A percentile compares a stretch with the other conserved stretches of the same genome.
These are phyloP conservation scores for Cystofilobasidium ferigula DNA, from an alignment of 768 basidiomycete genomes.

Conservation along the genomic window DNA sequence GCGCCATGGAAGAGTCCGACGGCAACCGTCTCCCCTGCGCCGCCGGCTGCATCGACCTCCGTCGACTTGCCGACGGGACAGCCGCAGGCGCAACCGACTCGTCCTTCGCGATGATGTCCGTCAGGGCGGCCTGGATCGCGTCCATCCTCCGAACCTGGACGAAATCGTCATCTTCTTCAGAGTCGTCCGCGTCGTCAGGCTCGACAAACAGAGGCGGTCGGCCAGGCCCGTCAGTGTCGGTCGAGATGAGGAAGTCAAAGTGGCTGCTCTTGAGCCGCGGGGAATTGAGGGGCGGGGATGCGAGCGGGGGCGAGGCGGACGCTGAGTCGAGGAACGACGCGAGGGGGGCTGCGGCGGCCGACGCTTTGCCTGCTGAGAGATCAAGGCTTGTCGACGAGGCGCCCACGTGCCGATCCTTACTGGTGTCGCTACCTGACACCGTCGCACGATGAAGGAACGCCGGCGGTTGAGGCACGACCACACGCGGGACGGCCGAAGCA, in stretches of 20 bases:
- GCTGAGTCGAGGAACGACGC: background rate
- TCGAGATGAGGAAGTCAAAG: conserved; percentile 43
- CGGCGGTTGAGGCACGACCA: background rate
- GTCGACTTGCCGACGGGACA: background rate
- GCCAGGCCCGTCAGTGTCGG: conserved; percentile 29
- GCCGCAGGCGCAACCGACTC: conserved; percentile 4
- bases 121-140: conserved; percentile 89
- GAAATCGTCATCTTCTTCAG: conserved; percentile 43
- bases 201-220: conserved; percentile 42
- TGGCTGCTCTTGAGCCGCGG: conserved; percentile 5
- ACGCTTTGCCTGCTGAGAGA: background rate
- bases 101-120: conserved; percentile 75
- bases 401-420: background rate
- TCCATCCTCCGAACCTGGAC: conserved; percentile 76
- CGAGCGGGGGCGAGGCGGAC: background rate
- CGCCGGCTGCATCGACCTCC: background rate
- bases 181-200: conserved; percentile 1
- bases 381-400: background rate
- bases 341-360: background rate
- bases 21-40: background rate
- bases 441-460: conserved; percentile 16
- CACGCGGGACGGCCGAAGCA: background rate
- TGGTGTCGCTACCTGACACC: background rate
- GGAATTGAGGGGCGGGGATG: background rate
- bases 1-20: background rate